Evolutionary conservation across 2,329 filamentous ascomycete genomes (phyloP).

Genomic region (Fusarium scirpi): DNA sequence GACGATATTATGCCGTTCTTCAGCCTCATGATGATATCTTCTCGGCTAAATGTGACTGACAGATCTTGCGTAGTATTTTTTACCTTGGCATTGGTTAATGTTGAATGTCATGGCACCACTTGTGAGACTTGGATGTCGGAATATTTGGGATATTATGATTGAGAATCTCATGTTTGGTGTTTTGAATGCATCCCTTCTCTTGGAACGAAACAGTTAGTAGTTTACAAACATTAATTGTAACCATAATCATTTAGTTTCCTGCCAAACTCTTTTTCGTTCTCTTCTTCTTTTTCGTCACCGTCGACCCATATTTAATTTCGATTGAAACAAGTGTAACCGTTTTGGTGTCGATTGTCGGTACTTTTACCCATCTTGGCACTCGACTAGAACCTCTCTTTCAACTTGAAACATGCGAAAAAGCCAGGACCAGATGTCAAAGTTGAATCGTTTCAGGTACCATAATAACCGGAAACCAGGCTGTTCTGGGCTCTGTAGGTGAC

Average conservation of each 20-base stretch:
- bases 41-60: neutral
- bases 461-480: conserved; percentile 11
- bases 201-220: neutral
- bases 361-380: conserved; percentile 5
- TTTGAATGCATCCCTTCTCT: neutral
- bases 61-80: neutral
- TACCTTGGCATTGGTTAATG: neutral
- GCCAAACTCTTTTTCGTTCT: neutral
- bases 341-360: neutral
- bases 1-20: conserved; percentile 1
- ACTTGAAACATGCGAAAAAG: conserved; percentile 16
- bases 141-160: neutral
- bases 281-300: neutral
- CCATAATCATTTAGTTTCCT: neutral
- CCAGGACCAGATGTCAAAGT: conserved; percentile 1
- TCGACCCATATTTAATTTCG: conserved; percentile 13
- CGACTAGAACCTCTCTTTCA: neutral
- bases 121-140: neutral
- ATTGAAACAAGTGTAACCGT: conserved; percentile 5
- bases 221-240: neutral
- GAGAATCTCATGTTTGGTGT: neutral
- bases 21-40: neutral
- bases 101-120: neutral
- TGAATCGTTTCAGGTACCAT: conserved; percentile 11
- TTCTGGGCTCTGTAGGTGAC: conserved; percentile 5